A percentile compares a stretch with the other conserved stretches of the same genome.
phyloP scores from a whole-genome alignment of 139 green algal genomes.

The Ettlia oleoabundans region DNA sequence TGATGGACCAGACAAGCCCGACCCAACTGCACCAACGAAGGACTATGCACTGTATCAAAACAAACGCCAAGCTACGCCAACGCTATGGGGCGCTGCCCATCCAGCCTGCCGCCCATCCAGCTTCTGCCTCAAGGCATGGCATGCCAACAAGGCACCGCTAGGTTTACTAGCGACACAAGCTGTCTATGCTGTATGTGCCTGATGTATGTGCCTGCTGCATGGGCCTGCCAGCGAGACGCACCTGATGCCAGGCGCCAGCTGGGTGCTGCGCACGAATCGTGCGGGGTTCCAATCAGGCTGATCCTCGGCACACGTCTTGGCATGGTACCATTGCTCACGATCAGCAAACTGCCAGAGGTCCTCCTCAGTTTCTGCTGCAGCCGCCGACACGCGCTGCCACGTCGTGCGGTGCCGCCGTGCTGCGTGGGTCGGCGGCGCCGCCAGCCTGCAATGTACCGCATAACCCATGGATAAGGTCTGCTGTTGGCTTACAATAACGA shows the following conservation, averaged over 20 bases:
- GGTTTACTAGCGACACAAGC: no score
- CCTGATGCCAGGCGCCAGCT: slow-evolving; percentile 45
- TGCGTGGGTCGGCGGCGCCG: not conserved
- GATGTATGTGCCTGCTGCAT: not conserved
- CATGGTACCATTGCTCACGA: slow-evolving; percentile 38
- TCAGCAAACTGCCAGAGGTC: slow-evolving; percentile 49
- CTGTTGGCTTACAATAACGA: no score
- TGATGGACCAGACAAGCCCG: no score
- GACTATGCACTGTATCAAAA: no score
- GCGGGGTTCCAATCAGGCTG: slow-evolving; percentile 80
- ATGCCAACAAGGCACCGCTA: no score
- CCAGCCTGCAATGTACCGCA: not conserved
- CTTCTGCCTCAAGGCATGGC: no score
- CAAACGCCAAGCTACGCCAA: no score
- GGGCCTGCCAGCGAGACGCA: not conserved
- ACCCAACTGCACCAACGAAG: no score
- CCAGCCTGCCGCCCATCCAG: no score
- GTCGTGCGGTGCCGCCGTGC: not conserved
- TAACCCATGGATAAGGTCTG: no score
- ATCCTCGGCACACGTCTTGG: slow-evolving; percentile 61
- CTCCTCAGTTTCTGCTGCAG: not conserved
- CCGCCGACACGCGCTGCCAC: not conserved
- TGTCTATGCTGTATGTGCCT: no score
- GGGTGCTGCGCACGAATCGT: slow-evolving; percentile 51
- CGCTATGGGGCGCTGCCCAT: no score